Base-by-base conservation (phyloP, 139 green algal genomes). In the Raphidocelis subcapitata region DNA sequence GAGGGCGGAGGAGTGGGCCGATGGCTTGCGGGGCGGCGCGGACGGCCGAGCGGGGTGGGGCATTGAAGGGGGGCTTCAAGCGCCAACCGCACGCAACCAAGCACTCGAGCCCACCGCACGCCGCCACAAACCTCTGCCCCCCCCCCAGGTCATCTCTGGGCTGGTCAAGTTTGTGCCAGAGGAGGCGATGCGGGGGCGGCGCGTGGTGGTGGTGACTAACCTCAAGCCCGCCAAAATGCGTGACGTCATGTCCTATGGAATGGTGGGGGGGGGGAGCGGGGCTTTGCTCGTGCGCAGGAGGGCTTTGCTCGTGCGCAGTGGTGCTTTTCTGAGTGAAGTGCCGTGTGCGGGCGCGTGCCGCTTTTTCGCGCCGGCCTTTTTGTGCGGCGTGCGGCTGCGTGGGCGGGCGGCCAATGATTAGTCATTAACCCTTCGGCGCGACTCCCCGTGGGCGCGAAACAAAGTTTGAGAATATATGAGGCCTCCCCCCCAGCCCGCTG, bases 211-310 rank as follows among this genome's bases (percentile, higher is more conserved):
- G 33, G 83, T 97, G 23, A 89, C 79, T 77, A 99, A 99, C 86
- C 85, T 99, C 10, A 99, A 99, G 85, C 91, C 96, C 0, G 91
- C 90, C 62, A 97, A 96, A 79, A 98, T 99, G 96, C 79, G 96
- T 0, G 92, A 92, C 35, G 84, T 97, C 32, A 89, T 94, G 81
- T 90, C 77, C 16, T 91, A 92, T 57, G 92, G 89, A 77, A 96
- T 97, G 91, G 91, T 96, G 65, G 16, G 83, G 2, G 1, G 16
- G 24, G 16, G 2, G 20, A 10, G 8, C 23, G 28, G 0, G 36
- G 20, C 37, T 57, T 51, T 67, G 15, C 44, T 67, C 18, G 54
- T 61, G 23, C 54, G 10, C 5, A 20, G 54, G 12, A 14, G 10
- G 54, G 54, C 24, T 29, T 8, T 14, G 10, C 18, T 61, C 12